Conservation (phyloP, 1,139 yeast species). For the Suhomyces maxii region DNA sequence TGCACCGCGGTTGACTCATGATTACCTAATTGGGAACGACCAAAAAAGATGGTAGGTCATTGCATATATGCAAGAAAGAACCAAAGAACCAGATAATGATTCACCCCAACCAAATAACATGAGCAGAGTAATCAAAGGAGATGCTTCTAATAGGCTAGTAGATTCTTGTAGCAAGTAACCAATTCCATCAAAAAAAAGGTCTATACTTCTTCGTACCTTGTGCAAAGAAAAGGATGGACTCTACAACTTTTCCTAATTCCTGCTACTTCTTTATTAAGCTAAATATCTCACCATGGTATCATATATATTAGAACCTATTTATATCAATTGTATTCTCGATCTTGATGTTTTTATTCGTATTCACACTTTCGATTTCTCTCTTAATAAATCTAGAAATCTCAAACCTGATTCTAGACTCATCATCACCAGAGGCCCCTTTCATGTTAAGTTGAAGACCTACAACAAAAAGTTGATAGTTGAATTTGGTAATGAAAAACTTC, state of each 20-base stretch:
- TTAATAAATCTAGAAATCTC: constrained; percentile 53
- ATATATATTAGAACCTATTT: constrained; percentile 32
- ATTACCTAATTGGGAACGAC: constrained; percentile 26
- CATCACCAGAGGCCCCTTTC: constrained; percentile 72
- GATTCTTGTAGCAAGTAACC: no score
- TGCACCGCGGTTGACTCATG: constrained; percentile 42
- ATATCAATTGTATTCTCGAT: constrained; percentile 67
- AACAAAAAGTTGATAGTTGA: constrained; percentile 59
- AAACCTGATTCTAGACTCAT: constrained; percentile 56
- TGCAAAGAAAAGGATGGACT: background rate
- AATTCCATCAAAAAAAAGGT: background rate
- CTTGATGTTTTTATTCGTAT: constrained; percentile 26
- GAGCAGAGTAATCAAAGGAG: no score
- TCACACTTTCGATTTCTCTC: constrained; percentile 25
- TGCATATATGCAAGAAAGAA: no score
- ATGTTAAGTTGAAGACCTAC: constrained; percentile 55
- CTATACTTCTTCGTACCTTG: background rate
- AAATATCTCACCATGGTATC: background rate
- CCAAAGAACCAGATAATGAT: no score
- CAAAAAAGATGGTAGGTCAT: background rate
- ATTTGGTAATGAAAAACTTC: constrained; percentile 56
- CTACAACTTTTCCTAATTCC: background rate
- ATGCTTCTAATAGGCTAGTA: no score
- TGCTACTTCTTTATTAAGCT: no score
- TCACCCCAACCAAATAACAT: no score